Evolutionary conservation across 139 green algal species (phyloP).

Genomic region (Trebouxia sp.): DNA sequence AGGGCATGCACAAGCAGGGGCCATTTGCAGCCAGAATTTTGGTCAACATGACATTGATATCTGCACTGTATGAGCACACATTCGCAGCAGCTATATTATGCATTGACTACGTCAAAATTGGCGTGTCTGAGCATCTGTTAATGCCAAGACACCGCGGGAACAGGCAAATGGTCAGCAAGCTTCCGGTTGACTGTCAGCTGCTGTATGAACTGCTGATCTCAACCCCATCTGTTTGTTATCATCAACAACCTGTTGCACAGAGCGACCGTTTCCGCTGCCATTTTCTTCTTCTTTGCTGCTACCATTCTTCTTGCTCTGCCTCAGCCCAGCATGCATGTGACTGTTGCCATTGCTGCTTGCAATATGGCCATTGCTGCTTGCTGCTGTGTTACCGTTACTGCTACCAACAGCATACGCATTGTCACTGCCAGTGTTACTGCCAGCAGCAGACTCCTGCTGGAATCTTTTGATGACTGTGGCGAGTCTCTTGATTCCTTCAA

Average conservation of each 20-base stretch:
- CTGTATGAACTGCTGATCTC: constrained; percentile 6
- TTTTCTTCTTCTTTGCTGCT: not conserved
- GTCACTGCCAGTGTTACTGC: no score
- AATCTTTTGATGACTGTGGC: constrained; percentile 18
- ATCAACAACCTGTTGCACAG: constrained; percentile 16
- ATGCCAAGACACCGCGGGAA: no score
- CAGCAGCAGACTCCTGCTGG: not conserved
- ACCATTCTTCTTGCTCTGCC: not conserved
- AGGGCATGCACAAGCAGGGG: no score
- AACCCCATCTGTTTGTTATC: not conserved
- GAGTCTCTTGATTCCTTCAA: constrained; percentile 46
- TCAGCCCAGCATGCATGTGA: not conserved
- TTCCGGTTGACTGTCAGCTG: constrained; percentile 11
- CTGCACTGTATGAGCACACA: no score
- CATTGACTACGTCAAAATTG: no score
- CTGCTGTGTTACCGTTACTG: not conserved
- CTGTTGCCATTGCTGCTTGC: not conserved
- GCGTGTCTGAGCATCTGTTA: no score
- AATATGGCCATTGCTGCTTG: not conserved
- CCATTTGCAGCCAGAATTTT: no score
- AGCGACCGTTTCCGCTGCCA: not conserved
- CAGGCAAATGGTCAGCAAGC: not conserved
- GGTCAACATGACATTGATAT: no score
- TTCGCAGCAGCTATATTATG: no score
- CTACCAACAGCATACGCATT: not conserved